Base-by-base conservation (phyloP, 2,329 filamentous ascomycete species). In the Claviceps cyperi region DNA sequence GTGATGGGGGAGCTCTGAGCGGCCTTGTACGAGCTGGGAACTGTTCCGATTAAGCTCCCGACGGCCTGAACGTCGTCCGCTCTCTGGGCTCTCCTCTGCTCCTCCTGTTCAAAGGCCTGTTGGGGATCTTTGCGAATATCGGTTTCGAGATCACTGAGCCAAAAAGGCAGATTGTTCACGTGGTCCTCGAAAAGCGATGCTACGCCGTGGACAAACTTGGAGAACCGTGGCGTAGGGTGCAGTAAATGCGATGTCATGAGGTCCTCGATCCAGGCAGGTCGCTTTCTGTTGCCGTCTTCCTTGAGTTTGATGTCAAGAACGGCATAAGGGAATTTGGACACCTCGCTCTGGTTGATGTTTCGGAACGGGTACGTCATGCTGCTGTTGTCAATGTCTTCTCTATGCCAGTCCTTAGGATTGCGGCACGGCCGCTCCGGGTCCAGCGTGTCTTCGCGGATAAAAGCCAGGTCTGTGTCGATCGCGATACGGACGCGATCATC, bases 71-170 rank as follows among this genome's bases (percentile, higher is more conserved):
- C 88, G 54, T 95, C 88, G 60, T 94, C 88, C 1, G 86, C 87
- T 43, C 81, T 80, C 62, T 85, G 86, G 24, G 84, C 84, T 52
- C 84, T 82, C 52, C 84, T 80, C 64, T 91, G 82, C 64, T 95
- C 89, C 64, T 97, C 90, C 59, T 92, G 84, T 56, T 94, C 85
- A 62, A 94, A 96, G 0, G 91, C 91, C 54, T 79, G 77, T 63
- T 92, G 86, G 0, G 92, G 92, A 62, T 97, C 90, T 63, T 86
- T 88, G 57, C 91, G 83, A 62, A 98, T 98, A 62, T 98, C 92
- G 35, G 80, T 86, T 62, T 96, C 91, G 43, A 97, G 75, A 54
- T 94, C 86, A 59, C 84, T 84, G 36, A 97, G 77, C 92, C 92
- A 98, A 71, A 97, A 96, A 14, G 92, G 92, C 60, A 97, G 81